Base-by-base conservation (phyloP, 345 rosid genomes). In the Heritiera littoralis region DNA sequence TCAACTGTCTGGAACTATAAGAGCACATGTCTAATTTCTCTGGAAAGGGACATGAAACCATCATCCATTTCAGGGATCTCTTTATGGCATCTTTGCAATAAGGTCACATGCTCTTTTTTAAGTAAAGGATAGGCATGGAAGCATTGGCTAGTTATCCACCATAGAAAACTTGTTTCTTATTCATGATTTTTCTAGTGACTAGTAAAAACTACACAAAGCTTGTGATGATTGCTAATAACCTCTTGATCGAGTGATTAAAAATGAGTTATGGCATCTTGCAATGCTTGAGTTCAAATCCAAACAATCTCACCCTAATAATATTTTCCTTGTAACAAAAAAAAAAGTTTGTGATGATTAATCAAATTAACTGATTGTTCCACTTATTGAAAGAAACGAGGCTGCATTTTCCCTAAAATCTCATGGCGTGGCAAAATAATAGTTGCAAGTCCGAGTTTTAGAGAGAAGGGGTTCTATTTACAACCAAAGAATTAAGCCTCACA, bases 11-110 rank as follows among this genome's bases (percentile, higher is more conserved):
- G n/a, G 11, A 40, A 74, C 43, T 60, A 38, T 35, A 38, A 11
- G 5, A 58, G 43, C 72, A 74, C 77, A 59, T 74, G 66, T 23
- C 41, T 20, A 23, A 56, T 74, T 3, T 74, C n/a, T 28, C 77
- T 56, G 14, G 77, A 74, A 40, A 74, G 59, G 10, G 77, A 74
- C 67, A 74, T 9, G 18, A 23, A 40, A 40, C 6, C 11, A 41
- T n/a, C 77, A 23, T 35, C 65, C 63, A 35, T 52, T 72, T 18
- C 23, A 3, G 17, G 61, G 61, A 30, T 32, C 46, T 17, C 8
- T 72, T 35, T 20, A 35, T 5, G 41, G 2, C 48, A 56, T 38
- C 64, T 73, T 41, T 59, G 41, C 54, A 41, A 51, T 72, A 38
- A 56, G 35, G 5, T 55, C 77, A 74, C 64, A 38, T 55, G 18